Conservation (phyloP, 805 yeast species). For the Pichia phayaonensis region DNA sequence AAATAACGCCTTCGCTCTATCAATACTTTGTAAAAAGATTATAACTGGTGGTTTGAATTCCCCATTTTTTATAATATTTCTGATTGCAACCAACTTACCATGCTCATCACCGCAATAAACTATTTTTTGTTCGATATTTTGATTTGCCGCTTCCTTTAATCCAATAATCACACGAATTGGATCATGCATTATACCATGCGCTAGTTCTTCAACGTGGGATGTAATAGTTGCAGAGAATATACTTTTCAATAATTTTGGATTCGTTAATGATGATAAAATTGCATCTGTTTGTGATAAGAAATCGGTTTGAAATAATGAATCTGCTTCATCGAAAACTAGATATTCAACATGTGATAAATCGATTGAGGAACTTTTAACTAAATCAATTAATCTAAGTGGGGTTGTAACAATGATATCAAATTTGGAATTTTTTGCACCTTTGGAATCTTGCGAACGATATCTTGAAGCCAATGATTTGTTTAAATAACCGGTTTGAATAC, state of each 20-base stretch:
- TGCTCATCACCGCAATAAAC: conserved; percentile 88
- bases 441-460: conserved; percentile 37
- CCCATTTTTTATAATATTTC: conserved; percentile 79
- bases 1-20: conserved; percentile 90
- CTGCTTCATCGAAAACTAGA: conserved; percentile 92
- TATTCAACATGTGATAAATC: conserved; percentile 62
- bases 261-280: conserved; percentile 54
- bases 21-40: conserved; percentile 84
- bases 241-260: conserved; percentile 52
- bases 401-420: conserved; percentile 81
- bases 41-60: conserved; percentile 89
- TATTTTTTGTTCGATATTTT: conserved; percentile 72
- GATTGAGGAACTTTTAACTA: conserved; percentile 53
- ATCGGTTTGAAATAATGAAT: conserved; percentile 78
- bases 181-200: conserved; percentile 74
- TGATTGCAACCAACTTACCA: conserved; percentile 87
- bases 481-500: conserved; percentile 54
- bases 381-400: conserved; percentile 80
- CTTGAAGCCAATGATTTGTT: conserved; percentile 68
- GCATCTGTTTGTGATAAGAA: conserved; percentile 89
- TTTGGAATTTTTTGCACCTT: conserved; percentile 41
- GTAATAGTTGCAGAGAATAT: conserved; percentile 96
- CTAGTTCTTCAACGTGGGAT: conserved; percentile 83
- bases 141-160: conserved; percentile 87
- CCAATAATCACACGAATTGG: conserved; percentile 87